These are phyloP conservation scores for Aegilops longissima DNA, from an alignment of 176 grass and related monocot species.

Conservation along the genomic window DNA sequence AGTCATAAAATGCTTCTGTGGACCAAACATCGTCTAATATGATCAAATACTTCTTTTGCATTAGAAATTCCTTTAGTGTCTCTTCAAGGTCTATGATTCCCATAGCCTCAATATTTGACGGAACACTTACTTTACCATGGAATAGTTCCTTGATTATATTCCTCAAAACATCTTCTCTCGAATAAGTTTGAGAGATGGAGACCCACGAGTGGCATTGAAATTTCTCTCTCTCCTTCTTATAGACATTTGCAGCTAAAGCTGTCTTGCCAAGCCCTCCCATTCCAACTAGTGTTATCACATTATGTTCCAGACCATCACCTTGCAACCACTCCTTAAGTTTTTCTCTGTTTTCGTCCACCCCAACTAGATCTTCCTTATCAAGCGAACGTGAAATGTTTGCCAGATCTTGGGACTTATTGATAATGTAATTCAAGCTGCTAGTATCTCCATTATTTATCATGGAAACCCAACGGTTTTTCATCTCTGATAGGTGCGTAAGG, in stretches of 20 bases:
- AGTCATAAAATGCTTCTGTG: background rate
- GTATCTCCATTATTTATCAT: background rate
- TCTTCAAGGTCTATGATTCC: background rate
- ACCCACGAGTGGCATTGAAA: background rate
- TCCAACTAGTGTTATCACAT: background rate
- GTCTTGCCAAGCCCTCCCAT: background rate
- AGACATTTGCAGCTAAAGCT: background rate
- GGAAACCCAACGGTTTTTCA: background rate
- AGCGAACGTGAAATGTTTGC: background rate
- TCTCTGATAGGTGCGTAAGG: background rate
- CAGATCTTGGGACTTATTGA: background rate
- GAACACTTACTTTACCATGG: background rate
- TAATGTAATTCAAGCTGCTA: background rate
- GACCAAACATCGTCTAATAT: slow-evolving; percentile 3
- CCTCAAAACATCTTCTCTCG: background rate
- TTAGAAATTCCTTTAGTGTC: background rate
- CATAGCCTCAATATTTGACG: background rate
- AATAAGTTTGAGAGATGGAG: background rate
- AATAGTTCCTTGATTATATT: background rate
- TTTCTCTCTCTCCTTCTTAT: background rate
- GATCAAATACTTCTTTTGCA: background rate
- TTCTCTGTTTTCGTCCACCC: background rate
- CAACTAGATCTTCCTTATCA: background rate
- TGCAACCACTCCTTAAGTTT: background rate
- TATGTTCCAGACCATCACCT: background rate